These are phyloP conservation scores for Pythium brachiatum DNA, from an alignment of 352 stramenopile species.

Conservation along the genomic window DNA sequence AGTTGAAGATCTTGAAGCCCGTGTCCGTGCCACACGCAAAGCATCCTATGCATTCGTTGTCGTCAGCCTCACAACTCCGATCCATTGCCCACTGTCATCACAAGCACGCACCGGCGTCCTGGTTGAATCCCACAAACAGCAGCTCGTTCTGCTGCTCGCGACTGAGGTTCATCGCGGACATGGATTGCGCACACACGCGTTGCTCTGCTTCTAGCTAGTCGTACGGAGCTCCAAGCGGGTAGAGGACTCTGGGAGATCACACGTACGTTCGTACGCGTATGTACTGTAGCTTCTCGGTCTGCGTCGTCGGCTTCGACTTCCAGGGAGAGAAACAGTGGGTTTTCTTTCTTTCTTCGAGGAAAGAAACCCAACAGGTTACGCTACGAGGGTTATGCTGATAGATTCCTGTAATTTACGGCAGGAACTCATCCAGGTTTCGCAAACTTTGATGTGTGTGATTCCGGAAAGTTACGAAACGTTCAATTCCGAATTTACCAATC, in stretches of 20 bases:
- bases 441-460: too few species aligned
- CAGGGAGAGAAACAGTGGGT: slow-evolving; percentile 5
- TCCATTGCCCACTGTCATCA: not conserved
- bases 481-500: too few species aligned
- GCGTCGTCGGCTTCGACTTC: not conserved
- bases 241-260: not conserved
- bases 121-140: slow-evolving; percentile 95
- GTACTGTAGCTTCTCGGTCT: not conserved
- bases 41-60: slow-evolving; percentile 55
- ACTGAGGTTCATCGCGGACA: slow-evolving; percentile 76
- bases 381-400: not conserved
- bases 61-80: not conserved
- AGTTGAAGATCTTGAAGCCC: slow-evolving; percentile 99
- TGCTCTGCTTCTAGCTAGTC: not conserved
- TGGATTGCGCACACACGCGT: not conserved
- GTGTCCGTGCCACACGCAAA: slow-evolving; percentile 94
- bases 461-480: too few species aligned
- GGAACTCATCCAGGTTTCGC: not conserved
- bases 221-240: not conserved
- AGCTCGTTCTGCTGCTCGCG: slow-evolving; percentile 91
- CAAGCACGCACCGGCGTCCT: slow-evolving; percentile 83
- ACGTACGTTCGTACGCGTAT: not conserved
- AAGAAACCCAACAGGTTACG: slow-evolving; percentile 22
- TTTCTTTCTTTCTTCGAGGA: slow-evolving; percentile 23
- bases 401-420: not conserved